Evolutionary conservation across 2,329 filamentous ascomycete species (phyloP).

Genomic region (Aureobasidium melanogenum): DNA sequence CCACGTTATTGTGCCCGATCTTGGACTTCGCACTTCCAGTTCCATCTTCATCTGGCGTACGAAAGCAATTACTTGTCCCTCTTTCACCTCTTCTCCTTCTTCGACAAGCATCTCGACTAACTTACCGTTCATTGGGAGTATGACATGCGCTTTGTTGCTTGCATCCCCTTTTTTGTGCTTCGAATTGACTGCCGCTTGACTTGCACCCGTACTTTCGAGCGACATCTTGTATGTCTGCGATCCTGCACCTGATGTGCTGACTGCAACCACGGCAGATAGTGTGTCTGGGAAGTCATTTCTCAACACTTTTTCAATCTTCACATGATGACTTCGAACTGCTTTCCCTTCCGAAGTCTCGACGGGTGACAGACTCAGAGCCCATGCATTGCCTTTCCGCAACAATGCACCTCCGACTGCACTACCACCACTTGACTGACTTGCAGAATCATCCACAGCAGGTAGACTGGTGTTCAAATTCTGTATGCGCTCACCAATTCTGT

Average conservation of each 20-base stretch:
- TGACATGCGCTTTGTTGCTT: conserved; percentile 42
- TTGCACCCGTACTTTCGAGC: conserved; percentile 35
- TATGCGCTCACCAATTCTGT: background rate
- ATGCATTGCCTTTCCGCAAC: conserved; percentile 52
- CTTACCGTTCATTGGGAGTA: conserved; percentile 50
- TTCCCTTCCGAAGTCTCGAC: background rate
- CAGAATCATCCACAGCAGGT: background rate
- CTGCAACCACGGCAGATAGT: conserved; percentile 44
- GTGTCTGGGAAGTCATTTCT: conserved; percentile 52
- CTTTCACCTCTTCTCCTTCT: conserved; percentile 39
- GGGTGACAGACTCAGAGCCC: conserved; percentile 41
- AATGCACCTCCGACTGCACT: conserved; percentile 19
- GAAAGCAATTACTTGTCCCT: conserved; percentile 48
- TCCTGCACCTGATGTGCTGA: conserved; percentile 30
- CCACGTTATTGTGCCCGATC: conserved; percentile 42
- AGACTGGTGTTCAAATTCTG: background rate
- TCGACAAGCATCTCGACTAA: conserved; percentile 51
- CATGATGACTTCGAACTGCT: conserved; percentile 36
- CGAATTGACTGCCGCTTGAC: conserved; percentile 28
- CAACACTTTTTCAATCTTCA: conserved; percentile 45
- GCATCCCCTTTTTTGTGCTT: conserved; percentile 42
- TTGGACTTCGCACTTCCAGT: conserved; percentile 48
- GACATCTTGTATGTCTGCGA: conserved; percentile 30
- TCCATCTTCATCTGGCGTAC: conserved; percentile 65
- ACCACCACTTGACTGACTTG: background rate